phyloP scores from a whole-genome alignment of 2,329 filamentous ascomycete species.

The Amauroascus niger region DNA sequence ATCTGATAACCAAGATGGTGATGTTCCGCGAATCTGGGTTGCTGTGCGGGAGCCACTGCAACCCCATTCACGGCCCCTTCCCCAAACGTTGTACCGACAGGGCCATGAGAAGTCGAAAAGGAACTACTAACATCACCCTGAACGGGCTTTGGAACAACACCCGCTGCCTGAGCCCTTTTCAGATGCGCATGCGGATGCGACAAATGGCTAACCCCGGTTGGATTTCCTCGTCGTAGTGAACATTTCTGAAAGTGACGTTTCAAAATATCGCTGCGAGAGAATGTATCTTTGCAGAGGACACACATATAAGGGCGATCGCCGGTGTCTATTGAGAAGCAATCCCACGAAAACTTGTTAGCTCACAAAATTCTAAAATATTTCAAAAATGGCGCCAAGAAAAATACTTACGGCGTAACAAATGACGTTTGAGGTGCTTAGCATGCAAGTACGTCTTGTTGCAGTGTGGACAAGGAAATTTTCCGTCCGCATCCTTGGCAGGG shows the following conservation, averaged over 20 bases:
- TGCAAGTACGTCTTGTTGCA: constrained; percentile 98
- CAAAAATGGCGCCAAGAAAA: constrained; percentile 7
- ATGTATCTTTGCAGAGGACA: constrained; percentile 93
- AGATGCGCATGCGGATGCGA: constrained; percentile 85
- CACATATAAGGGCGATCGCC: constrained; percentile 98
- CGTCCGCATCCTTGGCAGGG: constrained; percentile 89
- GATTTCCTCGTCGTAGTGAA: constrained; percentile 90
- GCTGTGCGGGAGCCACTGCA: constrained; percentile 29
- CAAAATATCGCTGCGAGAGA: constrained; percentile 93
- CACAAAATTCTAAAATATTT: constrained; percentile 2
- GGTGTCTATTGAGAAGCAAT: constrained; percentile 55
- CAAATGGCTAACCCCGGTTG: constrained; percentile 86
- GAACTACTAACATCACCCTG: constrained; percentile 39
- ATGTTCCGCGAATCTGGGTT: constrained; percentile 34
- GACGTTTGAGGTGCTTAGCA: constrained; percentile 93
- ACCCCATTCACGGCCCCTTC: constrained; percentile 37
- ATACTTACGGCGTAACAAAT: constrained; percentile 85
- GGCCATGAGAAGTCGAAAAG: constrained; percentile 36
- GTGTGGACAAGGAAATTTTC: constrained; percentile 95
- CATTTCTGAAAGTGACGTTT: constrained; percentile 99
- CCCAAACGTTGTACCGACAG: constrained; percentile 36
- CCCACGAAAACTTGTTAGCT: background rate
- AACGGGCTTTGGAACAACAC: constrained; percentile 34
- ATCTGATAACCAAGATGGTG: constrained; percentile 37
- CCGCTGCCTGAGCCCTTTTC: constrained; percentile 54